Conservation (phyloP, 495 filamentous ascomycete species). For the Tuber borchii region DNA sequence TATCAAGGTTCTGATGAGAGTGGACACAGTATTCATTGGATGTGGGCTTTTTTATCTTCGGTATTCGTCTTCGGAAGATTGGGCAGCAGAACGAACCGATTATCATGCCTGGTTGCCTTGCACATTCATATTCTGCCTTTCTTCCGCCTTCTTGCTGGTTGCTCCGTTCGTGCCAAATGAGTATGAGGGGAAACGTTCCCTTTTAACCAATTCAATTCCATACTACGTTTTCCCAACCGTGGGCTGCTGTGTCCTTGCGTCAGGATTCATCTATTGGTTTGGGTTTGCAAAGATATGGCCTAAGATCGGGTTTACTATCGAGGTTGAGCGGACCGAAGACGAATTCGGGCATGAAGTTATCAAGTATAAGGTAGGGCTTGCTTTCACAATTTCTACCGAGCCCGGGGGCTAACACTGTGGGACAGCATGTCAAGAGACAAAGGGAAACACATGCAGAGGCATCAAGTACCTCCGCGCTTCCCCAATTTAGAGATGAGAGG, state of each 20-base stretch:
- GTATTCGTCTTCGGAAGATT: constrained; percentile 42
- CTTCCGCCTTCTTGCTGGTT: constrained; percentile 44
- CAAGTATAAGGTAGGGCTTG: constrained; percentile 41
- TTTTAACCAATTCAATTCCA: constrained; percentile 36
- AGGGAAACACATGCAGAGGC: constrained; percentile 22
- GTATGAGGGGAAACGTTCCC: constrained; percentile 14
- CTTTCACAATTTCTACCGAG: too few species aligned
- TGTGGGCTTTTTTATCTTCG: constrained; percentile 19
- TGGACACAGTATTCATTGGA: constrained; percentile 13
- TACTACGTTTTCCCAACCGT: constrained; percentile 47
- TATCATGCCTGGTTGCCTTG: constrained; percentile 44
- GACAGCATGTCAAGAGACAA: constrained; percentile 19
- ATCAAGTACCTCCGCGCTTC: constrained; percentile 12
- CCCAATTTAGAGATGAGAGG: not conserved
- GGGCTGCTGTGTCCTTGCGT: constrained; percentile 42
- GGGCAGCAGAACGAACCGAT: constrained; percentile 44
- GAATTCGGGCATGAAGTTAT: constrained; percentile 47
- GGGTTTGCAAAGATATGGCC: constrained; percentile 44
- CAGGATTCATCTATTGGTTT: constrained; percentile 46
- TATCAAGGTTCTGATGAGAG: not conserved
- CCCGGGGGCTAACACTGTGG: not conserved
- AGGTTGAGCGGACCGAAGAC: constrained; percentile 45
- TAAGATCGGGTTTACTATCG: constrained; percentile 44
- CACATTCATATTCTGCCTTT: constrained; percentile 42
- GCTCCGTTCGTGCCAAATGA: constrained; percentile 45